Conservation (phyloP, 2,329 filamentous ascomycete genomes). For the Colletotrichum sp. region DNA sequence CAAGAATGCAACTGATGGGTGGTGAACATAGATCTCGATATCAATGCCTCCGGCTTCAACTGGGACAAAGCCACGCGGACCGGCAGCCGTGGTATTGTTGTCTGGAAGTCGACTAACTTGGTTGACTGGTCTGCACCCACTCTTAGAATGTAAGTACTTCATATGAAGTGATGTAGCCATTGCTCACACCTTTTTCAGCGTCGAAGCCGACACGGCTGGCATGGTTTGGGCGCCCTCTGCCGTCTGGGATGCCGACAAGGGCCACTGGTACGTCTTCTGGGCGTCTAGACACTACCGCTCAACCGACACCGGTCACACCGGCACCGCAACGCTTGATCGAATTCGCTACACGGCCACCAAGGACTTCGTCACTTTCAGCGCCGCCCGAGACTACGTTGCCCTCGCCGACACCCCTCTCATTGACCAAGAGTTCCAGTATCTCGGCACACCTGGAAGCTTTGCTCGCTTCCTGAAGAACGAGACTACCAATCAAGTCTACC, state of each 20-base stretch:
- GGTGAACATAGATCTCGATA: conserved; percentile 34
- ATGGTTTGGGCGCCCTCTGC: conserved; percentile 43
- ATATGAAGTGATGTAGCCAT: not conserved
- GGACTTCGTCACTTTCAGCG: conserved; percentile 54
- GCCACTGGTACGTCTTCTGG: conserved; percentile 55
- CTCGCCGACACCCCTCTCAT: conserved; percentile 47
- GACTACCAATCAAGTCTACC: conserved; percentile 50
- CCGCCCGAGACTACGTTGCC: conserved; percentile 49
- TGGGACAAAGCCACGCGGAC: conserved; percentile 39
- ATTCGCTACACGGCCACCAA: conserved; percentile 56
- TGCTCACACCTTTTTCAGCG: conserved; percentile 19
- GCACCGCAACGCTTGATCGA: conserved; percentile 39
- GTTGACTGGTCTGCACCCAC: conserved; percentile 37
- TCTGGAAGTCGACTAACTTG: conserved; percentile 40
- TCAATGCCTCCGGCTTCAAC: conserved; percentile 35
- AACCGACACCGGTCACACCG: conserved; percentile 49
- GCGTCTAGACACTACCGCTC: conserved; percentile 47
- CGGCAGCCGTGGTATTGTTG: conserved; percentile 38
- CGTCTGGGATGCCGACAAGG: conserved; percentile 36
- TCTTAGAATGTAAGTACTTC: conserved; percentile 22
- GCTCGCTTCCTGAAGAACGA: conserved; percentile 58
- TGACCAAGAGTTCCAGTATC: conserved; percentile 52
- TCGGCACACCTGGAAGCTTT: conserved; percentile 44
- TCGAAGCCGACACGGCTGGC: conserved; percentile 37
- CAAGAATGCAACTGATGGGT: not conserved